Base-by-base conservation (phyloP, 805 yeast species). In the Candida sonorensis region DNA sequence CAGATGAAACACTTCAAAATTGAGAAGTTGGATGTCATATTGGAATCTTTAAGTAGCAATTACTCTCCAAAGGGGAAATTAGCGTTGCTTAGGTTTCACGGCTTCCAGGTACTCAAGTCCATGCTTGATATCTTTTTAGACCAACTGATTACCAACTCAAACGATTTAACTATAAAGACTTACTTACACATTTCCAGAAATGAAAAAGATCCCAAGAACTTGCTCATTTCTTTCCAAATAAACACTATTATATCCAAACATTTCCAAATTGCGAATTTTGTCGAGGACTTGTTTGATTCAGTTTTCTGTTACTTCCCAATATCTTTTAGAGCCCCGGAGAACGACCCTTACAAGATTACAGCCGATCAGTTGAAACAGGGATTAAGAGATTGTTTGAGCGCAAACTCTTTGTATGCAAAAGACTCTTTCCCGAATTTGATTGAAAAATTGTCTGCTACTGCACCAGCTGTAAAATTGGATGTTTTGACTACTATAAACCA, bases 301-400 rank as follows among this genome's bases (percentile, higher is more conserved):
- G 66, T 85, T 25, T 94, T 90, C 53, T 92, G 98, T 57, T 92
- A 92, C 60, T 92, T 90, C 62, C 99, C 99, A 10, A 88, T 92
- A 26, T 82, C 96, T 1, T 92, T 94, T 60, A 78, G 77, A 36
- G 95, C 97, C 2, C 95, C 97, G 4, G 73, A 77, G 29, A 84
- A 84, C 53, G 95, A 90, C 46, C 88, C 92, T 0, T 86, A 87
- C 53, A 75, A 78, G 40, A 82, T 86, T 42, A 75, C 95, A 0
- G 74, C 86, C 1, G 72, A 67, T 1, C 82, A 86, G 33, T 64
- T 94, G 44, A 85, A 84, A 50, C 27, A 47, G 9, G 67, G 72
- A 6, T 62, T 92, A 34, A 66, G 88, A 44, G 44, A 48, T 1
- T 79, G 88, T 4, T 65, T 86, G 27, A 64, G 84, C 2, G 64